These are phyloP conservation scores for Kregervanrija delftensis DNA, from an alignment of 805 yeast genomes.

Conservation along the genomic window DNA sequence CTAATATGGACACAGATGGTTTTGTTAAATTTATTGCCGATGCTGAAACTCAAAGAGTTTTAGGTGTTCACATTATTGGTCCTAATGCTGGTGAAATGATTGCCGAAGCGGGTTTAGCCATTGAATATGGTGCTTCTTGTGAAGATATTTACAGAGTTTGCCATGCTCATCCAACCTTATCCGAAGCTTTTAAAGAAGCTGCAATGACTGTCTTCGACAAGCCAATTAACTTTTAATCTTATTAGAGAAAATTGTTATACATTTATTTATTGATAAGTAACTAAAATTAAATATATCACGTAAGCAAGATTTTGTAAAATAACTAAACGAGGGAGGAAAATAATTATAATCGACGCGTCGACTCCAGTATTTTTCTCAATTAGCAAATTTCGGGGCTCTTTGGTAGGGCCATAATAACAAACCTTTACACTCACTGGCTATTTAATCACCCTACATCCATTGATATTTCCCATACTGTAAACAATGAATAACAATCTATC, in stretches of 20 bases:
- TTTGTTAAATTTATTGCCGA: conserved; percentile 94
- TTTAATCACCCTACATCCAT: no score
- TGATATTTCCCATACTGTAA: not conserved
- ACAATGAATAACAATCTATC: not conserved
- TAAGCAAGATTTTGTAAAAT: no score
- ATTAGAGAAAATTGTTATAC: no score
- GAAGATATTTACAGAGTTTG: conserved; percentile 97
- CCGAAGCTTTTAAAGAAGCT: conserved; percentile 98
- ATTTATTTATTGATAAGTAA: no score
- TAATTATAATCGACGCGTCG: not conserved
- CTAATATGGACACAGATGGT: conserved; percentile 95
- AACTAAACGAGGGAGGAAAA: not conserved
- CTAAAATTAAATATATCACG: no score
- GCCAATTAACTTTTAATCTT: conserved; percentile 72
- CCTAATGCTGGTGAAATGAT: conserved; percentile 99
- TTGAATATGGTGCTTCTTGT: conserved; percentile 97
- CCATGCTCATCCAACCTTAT: conserved; percentile 97
- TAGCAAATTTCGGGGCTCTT: not conserved
- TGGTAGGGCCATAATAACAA: not conserved
- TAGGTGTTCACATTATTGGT: conserved; percentile 96
- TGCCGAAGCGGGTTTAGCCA: conserved; percentile 95
- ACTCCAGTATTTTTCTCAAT: not conserved
- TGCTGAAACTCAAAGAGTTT: conserved; percentile 92
- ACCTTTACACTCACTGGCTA: no score
- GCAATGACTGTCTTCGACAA: conserved; percentile 87